Evolutionary conservation across 1,284 basidiomycete species (phyloP), one percentile per base, ranked within the genome.

Genomic region (Ganoderma multipileum): DNA sequence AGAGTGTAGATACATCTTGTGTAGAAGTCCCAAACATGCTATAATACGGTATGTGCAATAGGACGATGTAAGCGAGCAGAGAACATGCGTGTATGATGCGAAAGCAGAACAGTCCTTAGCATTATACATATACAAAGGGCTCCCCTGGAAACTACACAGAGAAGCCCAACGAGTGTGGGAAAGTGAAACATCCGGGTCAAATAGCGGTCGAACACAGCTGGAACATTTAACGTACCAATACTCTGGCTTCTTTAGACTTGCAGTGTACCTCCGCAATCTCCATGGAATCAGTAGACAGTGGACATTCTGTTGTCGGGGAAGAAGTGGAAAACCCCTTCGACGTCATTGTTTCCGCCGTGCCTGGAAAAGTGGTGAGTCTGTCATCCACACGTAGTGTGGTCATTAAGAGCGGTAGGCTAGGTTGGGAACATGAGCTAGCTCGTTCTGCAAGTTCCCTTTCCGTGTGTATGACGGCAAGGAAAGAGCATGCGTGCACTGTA

Each of bases 401-500:
- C 26, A 64, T 64, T 6, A 71, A 50, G 6, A 71, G 52, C 30
- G 65, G 68, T 28, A 59, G 20, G 59, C 41, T 1, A 64, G 38
- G n/a, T 36, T 30, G 26, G 54, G 28, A 16, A 36, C 33, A 28
- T 6, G 28, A 20, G n/a, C 39, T 47, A 11, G 66, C 58, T 6
- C 58, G 70, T 14, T 36, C 61, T 2, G 64, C 52, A 1, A 71
- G 70, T 38, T 54, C 64, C 47, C 68, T 64, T 39, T 71, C 70
- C 16, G 68, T 64, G 23, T 69, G 67, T 14, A 71, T 16, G 2
- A 71, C 63, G 20, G 65, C 70, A 2, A 71, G 64, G 11, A 71
- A 67, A 1, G 70, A 67, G 39, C 70, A 71, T 16, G 64, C 67
- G 47, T 69, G 68, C n/a, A 71, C 70, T 71, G 20, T 58, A 38